Conservation (phyloP, 192 early-diverging fungal genomes). For the Phycomyces nitens region DNA sequence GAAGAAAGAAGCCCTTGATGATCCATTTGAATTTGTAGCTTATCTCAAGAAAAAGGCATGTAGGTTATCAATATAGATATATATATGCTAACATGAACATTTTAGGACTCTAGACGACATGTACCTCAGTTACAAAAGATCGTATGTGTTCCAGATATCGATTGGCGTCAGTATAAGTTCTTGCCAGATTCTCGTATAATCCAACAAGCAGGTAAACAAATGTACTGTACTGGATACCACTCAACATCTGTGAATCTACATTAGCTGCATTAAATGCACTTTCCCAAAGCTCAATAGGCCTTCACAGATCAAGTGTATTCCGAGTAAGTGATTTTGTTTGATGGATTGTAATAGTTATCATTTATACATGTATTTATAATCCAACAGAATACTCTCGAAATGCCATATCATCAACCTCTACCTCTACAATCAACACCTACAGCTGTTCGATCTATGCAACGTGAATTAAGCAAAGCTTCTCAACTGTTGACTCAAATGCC, state of each 20-base stretch:
- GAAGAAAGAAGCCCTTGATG: conserved; percentile 40
- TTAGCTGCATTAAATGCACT: conserved; percentile 11
- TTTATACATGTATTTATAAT: background rate
- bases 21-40: conserved; percentile 42
- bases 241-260: background rate
- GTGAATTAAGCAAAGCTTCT: conserved; percentile 18
- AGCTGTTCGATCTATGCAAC: conserved; percentile 6
- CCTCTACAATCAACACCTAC: background rate
- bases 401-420: background rate
- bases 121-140: conserved; percentile 31
- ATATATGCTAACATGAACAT: background rate
- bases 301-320: conserved; percentile 1
- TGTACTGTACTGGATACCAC: background rate
- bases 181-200: conserved; percentile 27
- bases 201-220: conserved; percentile 24
- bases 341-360: background rate
- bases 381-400: conserved; percentile 16
- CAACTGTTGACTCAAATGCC: conserved; percentile 16
- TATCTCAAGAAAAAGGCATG: conserved; percentile 39
- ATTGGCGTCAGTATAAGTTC: conserved; percentile 32
- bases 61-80: background rate
- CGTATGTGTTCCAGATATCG: conserved; percentile 29
- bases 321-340: conserved; percentile 8
- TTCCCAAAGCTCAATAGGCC: background rate
- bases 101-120: conserved; percentile 3